A percentile compares a stretch with the other conserved stretches of the same genome.
Evolutionary conservation across 2,329 filamentous ascomycete species (phyloP).

Genomic region (Cercospora canescens): DNA sequence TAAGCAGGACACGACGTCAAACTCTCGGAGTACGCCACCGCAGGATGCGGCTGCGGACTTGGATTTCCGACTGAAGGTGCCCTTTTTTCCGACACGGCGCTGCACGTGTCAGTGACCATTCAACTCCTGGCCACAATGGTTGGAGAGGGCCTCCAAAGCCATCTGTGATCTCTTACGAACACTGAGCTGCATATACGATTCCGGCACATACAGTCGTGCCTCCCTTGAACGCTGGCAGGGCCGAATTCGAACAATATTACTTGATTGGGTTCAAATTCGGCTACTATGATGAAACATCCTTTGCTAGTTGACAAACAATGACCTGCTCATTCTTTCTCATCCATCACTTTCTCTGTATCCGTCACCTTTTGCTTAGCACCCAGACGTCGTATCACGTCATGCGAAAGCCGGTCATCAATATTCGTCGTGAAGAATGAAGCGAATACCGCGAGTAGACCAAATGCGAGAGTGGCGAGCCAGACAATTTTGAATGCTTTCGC

Average conservation of each 20-base stretch:
- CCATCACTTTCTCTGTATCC: not conserved
- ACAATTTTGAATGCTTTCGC: not conserved
- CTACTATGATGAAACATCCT: too few relatives aligned
- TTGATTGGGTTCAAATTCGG: too few relatives aligned
- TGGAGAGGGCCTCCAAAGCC: too few relatives aligned
- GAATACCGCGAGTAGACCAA: not conserved
- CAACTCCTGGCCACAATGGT: too few relatives aligned
- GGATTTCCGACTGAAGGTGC: not conserved
- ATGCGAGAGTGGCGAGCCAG: not conserved
- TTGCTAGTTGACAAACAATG: too few relatives aligned
- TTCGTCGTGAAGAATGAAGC: not conserved
- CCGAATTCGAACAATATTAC: too few relatives aligned
- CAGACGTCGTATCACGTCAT: not conserved
- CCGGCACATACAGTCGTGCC: too few relatives aligned
- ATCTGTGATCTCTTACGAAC: too few relatives aligned
- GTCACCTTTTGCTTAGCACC: not conserved
- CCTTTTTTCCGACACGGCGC: not conserved
- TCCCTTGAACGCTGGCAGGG: too few relatives aligned
- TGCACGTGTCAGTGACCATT: not conserved
- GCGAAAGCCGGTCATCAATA: not conserved
- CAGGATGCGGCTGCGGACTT: not conserved
- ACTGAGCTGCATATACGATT: too few relatives aligned
- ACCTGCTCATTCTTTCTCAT: not conserved
- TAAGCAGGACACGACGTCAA: not conserved
- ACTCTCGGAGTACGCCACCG: not conserved